Evolutionary conservation across 2,329 filamentous ascomycete species (phyloP).

Genomic region (Stemphylium vesicarium): DNA sequence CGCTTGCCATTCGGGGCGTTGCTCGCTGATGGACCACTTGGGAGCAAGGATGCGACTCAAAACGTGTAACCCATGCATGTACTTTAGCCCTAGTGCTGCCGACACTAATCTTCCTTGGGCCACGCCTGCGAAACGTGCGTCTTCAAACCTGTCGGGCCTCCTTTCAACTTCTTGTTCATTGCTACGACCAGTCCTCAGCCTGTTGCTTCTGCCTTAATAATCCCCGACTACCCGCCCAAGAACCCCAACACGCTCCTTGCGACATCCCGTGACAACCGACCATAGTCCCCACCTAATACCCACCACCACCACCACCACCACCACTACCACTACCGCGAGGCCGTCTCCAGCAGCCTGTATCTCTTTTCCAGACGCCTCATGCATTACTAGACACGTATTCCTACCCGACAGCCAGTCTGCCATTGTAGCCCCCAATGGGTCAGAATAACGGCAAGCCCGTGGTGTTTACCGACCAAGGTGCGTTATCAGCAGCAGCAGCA

Average conservation of each 20-base stretch:
- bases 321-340: constrained; percentile 9
- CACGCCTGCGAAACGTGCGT: constrained; percentile 32
- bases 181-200: background rate
- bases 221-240: constrained; percentile 4
- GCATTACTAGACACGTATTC: constrained; percentile 29
- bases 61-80: constrained; percentile 16
- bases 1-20: constrained; percentile 12
- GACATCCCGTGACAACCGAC: background rate
- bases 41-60: constrained; percentile 14
- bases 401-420: constrained; percentile 25
- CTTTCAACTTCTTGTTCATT: constrained; percentile 25
- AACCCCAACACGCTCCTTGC: background rate
- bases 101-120: constrained; percentile 14
- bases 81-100: constrained; percentile 8
- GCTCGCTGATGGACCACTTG: background rate
- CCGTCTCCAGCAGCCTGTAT: constrained; percentile 8
- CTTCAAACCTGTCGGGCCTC: constrained; percentile 34
- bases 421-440: constrained; percentile 69
- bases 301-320: constrained; percentile 7
- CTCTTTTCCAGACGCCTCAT: constrained; percentile 23
- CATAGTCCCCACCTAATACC: constrained; percentile 10
- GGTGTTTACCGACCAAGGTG: constrained; percentile 92
- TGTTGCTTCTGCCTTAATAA: constrained; percentile 13
- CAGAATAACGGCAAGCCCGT: constrained; percentile 95
- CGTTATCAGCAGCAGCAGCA: constrained; percentile 34